phyloP scores from a whole-genome alignment of 148 eudicot species.

The Polygonum aviculare region DNA sequence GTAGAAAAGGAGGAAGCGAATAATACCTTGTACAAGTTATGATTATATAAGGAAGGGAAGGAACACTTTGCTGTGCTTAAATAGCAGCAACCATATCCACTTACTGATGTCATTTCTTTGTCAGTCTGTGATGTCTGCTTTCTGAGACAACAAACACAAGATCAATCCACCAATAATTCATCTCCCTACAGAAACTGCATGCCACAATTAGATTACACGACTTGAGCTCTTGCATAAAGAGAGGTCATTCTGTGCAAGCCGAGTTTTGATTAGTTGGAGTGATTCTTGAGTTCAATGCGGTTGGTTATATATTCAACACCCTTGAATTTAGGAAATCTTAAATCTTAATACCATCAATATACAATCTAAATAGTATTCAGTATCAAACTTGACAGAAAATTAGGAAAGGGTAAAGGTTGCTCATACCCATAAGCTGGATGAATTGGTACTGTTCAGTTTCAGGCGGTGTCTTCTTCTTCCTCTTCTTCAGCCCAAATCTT shows the following conservation, averaged over 20 bases:
- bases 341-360: background rate
- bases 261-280: background rate
- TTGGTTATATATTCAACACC: background rate
- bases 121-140: background rate
- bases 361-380: background rate
- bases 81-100: constrained; percentile 3
- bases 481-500: background rate
- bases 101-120: constrained; percentile 6
- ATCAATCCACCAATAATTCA: background rate
- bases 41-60: background rate
- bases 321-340: background rate
- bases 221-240: background rate
- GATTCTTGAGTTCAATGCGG: background rate
- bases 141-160: background rate
- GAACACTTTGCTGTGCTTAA: background rate
- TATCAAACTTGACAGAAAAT: background rate
- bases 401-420: background rate
- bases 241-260: background rate
- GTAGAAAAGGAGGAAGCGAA: background rate
- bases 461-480: background rate
- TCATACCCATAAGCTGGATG: constrained; percentile 3
- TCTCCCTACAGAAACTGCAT: background rate
- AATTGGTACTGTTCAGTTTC: background rate
- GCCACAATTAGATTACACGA: background rate
- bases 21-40: constrained; percentile 6